Base-by-base conservation (phyloP, 768 basidiomycete genomes). In the Psilocybe sp. region DNA sequence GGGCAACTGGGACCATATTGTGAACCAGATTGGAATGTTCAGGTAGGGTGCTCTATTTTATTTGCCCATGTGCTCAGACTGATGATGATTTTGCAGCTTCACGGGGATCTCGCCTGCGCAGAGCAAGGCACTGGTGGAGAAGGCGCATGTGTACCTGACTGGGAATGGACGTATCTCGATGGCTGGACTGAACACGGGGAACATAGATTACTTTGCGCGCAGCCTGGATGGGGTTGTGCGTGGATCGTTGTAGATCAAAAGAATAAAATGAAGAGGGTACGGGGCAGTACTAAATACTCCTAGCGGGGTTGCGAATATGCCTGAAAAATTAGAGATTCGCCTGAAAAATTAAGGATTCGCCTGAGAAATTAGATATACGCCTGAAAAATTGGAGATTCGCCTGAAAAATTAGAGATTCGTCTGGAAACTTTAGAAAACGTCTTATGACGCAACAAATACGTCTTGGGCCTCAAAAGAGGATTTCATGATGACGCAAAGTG, bases 1-100 rank as follows among this genome's bases (percentile, higher is more conserved):
- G 3, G 92, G 94, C 5, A 84, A 82, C 62, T 99, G 97, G 97
- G 82, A 86, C n/a, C 96, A 98, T 69, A 96, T 99, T 61, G 74
- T 87, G 59, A 81, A 83, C 46, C 97, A 98, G 76, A 98, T 98
- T 69, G 96, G 95, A 49, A 97, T 96, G 95, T 97, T 95, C 78
- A 92, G 89, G 84, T 92, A 45, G 54, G 60, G 23, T 11, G 45
- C 20, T 36, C n/a, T n/a, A n/a, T n/a, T n/a, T n/a, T n/a, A n/a
- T n/a, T n/a, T n/a, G n/a, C n/a, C n/a, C n/a, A n/a, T 44, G 42
- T n/a, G 10, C 16, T n/a, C 46, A 16, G 35, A 42, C 45, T n/a
- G 12, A 56, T 53, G 44, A 40, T 32, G 41, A 3, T 49, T 45
- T 15, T 36, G 33, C 65, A 92, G 91, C 67, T 95, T 89, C 71